Conservation (phyloP, 345 rosid species). For the Salix viminalis region DNA sequence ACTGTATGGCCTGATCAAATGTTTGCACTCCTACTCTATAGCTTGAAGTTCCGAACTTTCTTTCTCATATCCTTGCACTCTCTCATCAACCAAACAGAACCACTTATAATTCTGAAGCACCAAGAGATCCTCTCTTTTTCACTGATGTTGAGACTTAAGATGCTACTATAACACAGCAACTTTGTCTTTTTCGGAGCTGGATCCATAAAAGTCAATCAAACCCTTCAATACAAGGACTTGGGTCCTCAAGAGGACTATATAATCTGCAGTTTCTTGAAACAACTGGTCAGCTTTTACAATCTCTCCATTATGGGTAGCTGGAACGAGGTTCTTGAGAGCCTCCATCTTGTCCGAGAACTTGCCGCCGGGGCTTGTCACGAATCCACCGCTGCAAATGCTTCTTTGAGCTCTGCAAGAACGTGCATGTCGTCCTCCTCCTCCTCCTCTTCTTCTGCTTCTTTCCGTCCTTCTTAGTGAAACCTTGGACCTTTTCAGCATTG, state of each 20-base stretch:
- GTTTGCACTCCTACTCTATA: background rate
- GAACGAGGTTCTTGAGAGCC: constrained; percentile 70
- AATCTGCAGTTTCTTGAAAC: constrained; percentile 80
- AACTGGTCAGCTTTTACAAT: constrained; percentile 40
- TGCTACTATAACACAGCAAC: constrained; percentile 25
- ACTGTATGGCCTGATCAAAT: background rate
- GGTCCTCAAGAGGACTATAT: constrained; percentile 60
- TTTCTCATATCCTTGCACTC: constrained; percentile 6
- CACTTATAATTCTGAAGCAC: background rate
- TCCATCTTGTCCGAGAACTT: constrained; percentile 60
- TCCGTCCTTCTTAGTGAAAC: constrained; percentile 8
- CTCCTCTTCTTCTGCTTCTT: constrained; percentile 4
- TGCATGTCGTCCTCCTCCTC: background rate
- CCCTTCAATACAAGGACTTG: constrained; percentile 64
- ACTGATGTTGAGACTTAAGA: background rate
- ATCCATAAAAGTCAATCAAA: constrained; percentile 61
- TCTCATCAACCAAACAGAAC: constrained; percentile 12
- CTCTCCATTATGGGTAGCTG: constrained; percentile 23
- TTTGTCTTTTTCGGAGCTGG: constrained; percentile 18
- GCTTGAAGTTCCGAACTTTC: background rate
- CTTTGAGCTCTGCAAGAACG: constrained; percentile 8
- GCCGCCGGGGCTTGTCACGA: constrained; percentile 8
- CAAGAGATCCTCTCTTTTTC: background rate
- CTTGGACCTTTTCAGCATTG: constrained; percentile 32
- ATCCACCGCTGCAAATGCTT: background rate